Percentiles rank a stretch among this genome's conserved stretches.
These are phyloP conservation scores for Alternaria brassicae DNA, from an alignment of 2,329 filamentous ascomycete species.

Conservation along the genomic window DNA sequence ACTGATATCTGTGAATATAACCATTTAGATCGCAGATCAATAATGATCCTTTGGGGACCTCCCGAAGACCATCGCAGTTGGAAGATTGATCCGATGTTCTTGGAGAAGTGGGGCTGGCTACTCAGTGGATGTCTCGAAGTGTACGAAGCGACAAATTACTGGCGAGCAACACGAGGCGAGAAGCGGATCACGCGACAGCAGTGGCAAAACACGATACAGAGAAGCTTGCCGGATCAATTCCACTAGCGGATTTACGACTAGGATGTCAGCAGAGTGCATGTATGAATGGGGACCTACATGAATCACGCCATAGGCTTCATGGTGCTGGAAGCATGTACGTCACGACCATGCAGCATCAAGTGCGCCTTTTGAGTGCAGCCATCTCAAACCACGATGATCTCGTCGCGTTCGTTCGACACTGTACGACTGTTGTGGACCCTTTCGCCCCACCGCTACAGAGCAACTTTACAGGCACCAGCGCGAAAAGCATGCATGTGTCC, in stretches of 20 bases:
- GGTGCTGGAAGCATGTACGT: neutral
- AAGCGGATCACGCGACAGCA: slow-evolving; percentile 10
- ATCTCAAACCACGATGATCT: neutral
- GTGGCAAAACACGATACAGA: slow-evolving; percentile 2
- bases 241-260: neutral
- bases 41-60: slow-evolving; percentile 59
- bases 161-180: slow-evolving; percentile 24
- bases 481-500: neutral
- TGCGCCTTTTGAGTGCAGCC: neutral
- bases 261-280: neutral
- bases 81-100: slow-evolving; percentile 58
- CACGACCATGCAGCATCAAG: neutral
- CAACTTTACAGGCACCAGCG: slow-evolving; percentile 13
- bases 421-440: neutral
- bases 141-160: slow-evolving; percentile 36
- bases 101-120: slow-evolving; percentile 56
- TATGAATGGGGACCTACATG: neutral
- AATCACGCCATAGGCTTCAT: neutral
- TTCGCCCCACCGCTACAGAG: slow-evolving; percentile 10
- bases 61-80: slow-evolving; percentile 55
- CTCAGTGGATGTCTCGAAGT: slow-evolving; percentile 51
- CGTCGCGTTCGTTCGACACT: neutral
- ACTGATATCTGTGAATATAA: slow-evolving; percentile 22
- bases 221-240: neutral
- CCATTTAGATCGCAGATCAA: slow-evolving; percentile 5